These are phyloP conservation scores for Ceratocystis cacaofunesta DNA, from an alignment of 2,329 filamentous ascomycete species.

Conservation along the genomic window DNA sequence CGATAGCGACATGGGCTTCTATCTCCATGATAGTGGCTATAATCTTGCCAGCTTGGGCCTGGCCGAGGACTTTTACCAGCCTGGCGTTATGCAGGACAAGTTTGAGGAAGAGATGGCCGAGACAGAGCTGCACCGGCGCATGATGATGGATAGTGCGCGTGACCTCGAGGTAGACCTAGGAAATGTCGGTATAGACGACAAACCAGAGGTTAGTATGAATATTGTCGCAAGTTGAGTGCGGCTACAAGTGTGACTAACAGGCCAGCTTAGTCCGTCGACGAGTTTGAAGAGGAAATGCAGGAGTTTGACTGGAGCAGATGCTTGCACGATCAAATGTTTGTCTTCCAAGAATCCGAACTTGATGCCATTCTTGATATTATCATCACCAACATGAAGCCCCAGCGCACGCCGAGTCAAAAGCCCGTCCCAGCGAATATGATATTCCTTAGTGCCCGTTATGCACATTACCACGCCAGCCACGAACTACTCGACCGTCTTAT, in stretches of 20 bases:
- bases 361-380: constrained; percentile 86
- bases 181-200: constrained; percentile 89
- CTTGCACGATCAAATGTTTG: constrained; percentile 97
- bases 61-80: constrained; percentile 85
- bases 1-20: constrained; percentile 92
- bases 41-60: constrained; percentile 48
- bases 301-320: constrained; percentile 95
- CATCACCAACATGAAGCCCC: constrained; percentile 95
- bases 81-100: constrained; percentile 78
- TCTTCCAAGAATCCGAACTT: constrained; percentile 90
- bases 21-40: constrained; percentile 88
- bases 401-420: constrained; percentile 90
- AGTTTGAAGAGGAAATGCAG: constrained; percentile 65
- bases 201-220: constrained; percentile 56
- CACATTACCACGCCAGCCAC: constrained; percentile 83
- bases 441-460: constrained; percentile 88
- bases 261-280: constrained; percentile 45
- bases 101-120: constrained; percentile 98
- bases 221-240: neutral
- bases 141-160: constrained; percentile 99
- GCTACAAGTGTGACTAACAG: neutral
- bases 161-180: constrained; percentile 93
- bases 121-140: constrained; percentile 81
- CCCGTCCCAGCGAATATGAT: constrained; percentile 95
- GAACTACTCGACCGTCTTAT: constrained; percentile 73